Evolutionary conservation across 768 basidiomycete genomes (phyloP).

Genomic region (Cystobasidium onofrii): DNA sequence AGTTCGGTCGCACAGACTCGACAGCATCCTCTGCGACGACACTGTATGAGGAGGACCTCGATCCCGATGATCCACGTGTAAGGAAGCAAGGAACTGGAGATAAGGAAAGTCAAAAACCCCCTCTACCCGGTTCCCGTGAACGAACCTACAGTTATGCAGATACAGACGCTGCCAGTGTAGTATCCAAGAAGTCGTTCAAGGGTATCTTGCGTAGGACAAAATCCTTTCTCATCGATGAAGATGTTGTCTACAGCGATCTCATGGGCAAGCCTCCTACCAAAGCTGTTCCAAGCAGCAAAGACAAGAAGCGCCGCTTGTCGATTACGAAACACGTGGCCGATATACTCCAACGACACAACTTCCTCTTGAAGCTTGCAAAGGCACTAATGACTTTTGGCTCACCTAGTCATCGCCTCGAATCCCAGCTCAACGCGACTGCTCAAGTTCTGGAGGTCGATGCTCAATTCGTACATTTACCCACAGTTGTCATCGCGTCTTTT

Average conservation of each 20-base stretch:
- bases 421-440: conserved; percentile 79
- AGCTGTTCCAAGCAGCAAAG: conserved; percentile 28
- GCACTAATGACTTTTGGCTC: conserved; percentile 77
- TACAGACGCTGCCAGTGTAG: background rate
- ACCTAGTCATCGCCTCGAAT: conserved; percentile 74
- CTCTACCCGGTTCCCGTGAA: background rate
- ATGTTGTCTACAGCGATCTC: conserved; percentile 16
- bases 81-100: background rate
- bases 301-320: conserved; percentile 31
- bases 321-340: conserved; percentile 47
- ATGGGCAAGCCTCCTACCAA: conserved; percentile 1
- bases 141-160: background rate
- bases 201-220: conserved; percentile 1
- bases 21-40: conserved; percentile 34
- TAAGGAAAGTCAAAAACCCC: background rate
- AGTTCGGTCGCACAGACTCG: conserved; percentile 24
- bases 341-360: conserved; percentile 70
- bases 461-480: conserved; percentile 62
- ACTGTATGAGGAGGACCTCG: conserved; percentile 33
- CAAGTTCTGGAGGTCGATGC: conserved; percentile 82
- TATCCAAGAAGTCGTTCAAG: conserved; percentile 13
- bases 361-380: conserved; percentile 73
- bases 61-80: conserved; percentile 34
- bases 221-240: conserved; percentile 31
- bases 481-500: conserved; percentile 70